These are phyloP conservation scores for Mesembryanthemum crystallinum DNA, from an alignment of 148 eudicot genomes.

Conservation along the genomic window DNA sequence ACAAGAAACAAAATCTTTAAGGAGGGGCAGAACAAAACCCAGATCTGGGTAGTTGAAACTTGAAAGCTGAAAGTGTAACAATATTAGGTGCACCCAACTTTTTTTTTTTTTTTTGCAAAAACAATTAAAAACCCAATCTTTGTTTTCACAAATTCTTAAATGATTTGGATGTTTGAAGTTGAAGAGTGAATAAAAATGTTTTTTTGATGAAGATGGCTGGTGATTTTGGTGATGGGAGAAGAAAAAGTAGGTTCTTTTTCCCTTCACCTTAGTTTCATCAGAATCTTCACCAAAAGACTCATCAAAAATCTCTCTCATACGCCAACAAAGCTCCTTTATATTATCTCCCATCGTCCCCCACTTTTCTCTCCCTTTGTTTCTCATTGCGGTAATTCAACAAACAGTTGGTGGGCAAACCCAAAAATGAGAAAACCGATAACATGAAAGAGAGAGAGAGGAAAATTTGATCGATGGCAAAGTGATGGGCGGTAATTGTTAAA, in stretches of 20 bases:
- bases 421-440: not conserved
- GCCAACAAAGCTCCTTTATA: constrained; percentile 5
- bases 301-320: not conserved
- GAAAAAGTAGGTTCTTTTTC: constrained; percentile 17
- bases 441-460: not conserved
- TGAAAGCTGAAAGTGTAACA: constrained; percentile 15
- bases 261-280: constrained; percentile 7
- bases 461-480: not conserved
- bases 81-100: constrained; percentile 44
- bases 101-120: not conserved
- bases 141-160: not conserved
- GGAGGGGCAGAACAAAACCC: constrained; percentile 20
- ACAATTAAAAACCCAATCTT: not conserved
- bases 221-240: constrained; percentile 11
- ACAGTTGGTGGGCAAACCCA: constrained; percentile 30
- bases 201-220: constrained; percentile 27
- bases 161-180: constrained; percentile 2
- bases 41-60: constrained; percentile 37
- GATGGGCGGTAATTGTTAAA: constrained; percentile 12
- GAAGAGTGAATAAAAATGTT: not conserved
- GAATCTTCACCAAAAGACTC: constrained; percentile 19
- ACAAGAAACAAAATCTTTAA: constrained; percentile 26
- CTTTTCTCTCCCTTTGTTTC: constrained; percentile 7
- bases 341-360: not conserved
- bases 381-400: constrained; percentile 32